These are phyloP conservation scores for Cyberlindnera mrakii DNA, from an alignment of 805 yeast species.

Conservation along the genomic window DNA sequence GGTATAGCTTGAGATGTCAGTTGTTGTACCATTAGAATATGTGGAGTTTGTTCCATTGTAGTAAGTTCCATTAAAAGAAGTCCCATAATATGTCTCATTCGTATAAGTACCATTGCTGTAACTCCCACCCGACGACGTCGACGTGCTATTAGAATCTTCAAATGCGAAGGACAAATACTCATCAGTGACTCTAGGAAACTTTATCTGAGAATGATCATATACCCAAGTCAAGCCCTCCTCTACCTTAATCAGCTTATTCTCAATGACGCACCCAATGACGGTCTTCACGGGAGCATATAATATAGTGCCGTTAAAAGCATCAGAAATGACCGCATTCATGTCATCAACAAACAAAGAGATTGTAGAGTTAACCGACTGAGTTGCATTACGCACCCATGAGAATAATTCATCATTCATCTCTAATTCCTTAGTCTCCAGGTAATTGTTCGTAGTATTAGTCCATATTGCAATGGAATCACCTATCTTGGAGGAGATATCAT, in stretches of 20 bases:
- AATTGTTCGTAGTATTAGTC: slow-evolving; percentile 51
- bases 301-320: slow-evolving; percentile 63
- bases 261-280: slow-evolving; percentile 75
- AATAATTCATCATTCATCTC: slow-evolving; percentile 58
- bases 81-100: slow-evolving; percentile 1
- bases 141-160: background rate
- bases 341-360: slow-evolving; percentile 47
- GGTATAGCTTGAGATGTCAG: too few relatives aligned
- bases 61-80: background rate
- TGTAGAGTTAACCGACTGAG: slow-evolving; percentile 55
- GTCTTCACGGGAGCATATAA: slow-evolving; percentile 56
- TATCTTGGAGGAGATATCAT: slow-evolving; percentile 18
- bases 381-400: slow-evolving; percentile 56
- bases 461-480: slow-evolving; percentile 36
- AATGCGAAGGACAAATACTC: slow-evolving; percentile 23
- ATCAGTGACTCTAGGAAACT: slow-evolving; percentile 46
- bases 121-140: background rate
- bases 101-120: background rate
- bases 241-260: slow-evolving; percentile 58
- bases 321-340: slow-evolving; percentile 54
- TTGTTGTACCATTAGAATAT: too few relatives aligned
- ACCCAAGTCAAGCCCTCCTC: slow-evolving; percentile 80
- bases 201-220: slow-evolving; percentile 50
- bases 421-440: slow-evolving; percentile 42
- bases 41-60: too few relatives aligned